Conservation (phyloP, 495 filamentous ascomycete genomes). For the Sporormia fimetaria region DNA sequence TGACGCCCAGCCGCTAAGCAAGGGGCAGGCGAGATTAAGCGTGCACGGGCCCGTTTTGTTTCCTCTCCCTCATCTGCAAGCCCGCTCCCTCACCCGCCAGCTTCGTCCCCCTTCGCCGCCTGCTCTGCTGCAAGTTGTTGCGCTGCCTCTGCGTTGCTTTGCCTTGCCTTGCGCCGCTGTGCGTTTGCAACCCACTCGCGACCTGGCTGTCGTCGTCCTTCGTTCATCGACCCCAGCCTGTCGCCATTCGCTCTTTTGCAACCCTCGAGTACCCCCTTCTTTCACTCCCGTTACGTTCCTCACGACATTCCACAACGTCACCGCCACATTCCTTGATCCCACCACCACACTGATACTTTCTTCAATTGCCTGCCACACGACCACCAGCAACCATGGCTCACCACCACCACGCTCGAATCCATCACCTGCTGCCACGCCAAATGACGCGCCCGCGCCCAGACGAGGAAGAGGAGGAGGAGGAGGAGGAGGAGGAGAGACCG, state of each 20-base stretch:
- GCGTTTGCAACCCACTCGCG: slow-evolving; percentile 17
- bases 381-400: not conserved
- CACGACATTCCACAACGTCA: slow-evolving; percentile 15
- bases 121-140: slow-evolving; percentile 7
- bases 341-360: not conserved
- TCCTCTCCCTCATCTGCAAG: too few species aligned
- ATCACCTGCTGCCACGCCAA: too few species aligned
- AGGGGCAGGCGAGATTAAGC: too few species aligned
- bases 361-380: not conserved
- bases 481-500: too few species aligned
- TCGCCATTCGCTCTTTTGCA: slow-evolving; percentile 24
- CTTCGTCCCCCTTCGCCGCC: slow-evolving; percentile 1
- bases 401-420: not conserved
- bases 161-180: slow-evolving; percentile 17
- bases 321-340: slow-evolving; percentile 21
- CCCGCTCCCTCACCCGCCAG: too few species aligned
- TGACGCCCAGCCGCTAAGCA: too few species aligned
- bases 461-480: slow-evolving; percentile 3
- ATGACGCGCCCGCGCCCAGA: not conserved
- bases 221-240: slow-evolving; percentile 26
- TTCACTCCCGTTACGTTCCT: slow-evolving; percentile 15
- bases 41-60: too few species aligned
- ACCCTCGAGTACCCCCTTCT: slow-evolving; percentile 6
- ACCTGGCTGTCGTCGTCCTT: slow-evolving; percentile 28
- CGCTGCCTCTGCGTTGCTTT: slow-evolving; percentile 10